Conservation (phyloP, 2,329 filamentous ascomycete species). For the Fusarium buharicum region DNA sequence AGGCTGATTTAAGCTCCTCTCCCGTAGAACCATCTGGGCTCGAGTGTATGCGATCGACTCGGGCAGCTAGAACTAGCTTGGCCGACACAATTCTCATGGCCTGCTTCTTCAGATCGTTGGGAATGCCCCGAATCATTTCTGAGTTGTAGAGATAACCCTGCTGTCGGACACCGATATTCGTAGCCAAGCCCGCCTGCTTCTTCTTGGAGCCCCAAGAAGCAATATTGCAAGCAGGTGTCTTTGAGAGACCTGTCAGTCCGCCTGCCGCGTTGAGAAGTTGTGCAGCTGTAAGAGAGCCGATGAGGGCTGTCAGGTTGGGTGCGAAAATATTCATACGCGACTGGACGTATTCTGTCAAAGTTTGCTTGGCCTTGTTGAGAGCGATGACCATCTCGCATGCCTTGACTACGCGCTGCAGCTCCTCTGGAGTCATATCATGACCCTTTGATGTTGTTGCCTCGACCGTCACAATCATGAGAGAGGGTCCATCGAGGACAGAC, state of each 20-base stretch:
- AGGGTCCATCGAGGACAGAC: constrained; percentile 85
- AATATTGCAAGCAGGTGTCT: constrained; percentile 93
- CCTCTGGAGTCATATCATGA: constrained; percentile 76
- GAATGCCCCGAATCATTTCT: constrained; percentile 85
- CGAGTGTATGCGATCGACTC: constrained; percentile 87
- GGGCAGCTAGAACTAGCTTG: constrained; percentile 92
- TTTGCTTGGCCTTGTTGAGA: constrained; percentile 86
- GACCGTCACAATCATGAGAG: constrained; percentile 94
- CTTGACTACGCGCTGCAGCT: constrained; percentile 76
- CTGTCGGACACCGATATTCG: constrained; percentile 89
- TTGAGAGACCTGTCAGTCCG: constrained; percentile 86
- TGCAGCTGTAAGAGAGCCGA: constrained; percentile 92
- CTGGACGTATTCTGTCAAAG: constrained; percentile 92
- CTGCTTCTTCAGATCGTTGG: constrained; percentile 87
- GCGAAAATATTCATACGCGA: constrained; percentile 97
- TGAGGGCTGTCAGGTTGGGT: constrained; percentile 88
- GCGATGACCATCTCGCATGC: constrained; percentile 91
- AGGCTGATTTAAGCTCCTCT: constrained; percentile 82
- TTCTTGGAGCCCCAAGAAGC: constrained; percentile 91
- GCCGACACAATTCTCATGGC: constrained; percentile 94
- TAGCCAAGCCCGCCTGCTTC: constrained; percentile 84
- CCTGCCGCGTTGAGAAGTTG: constrained; percentile 96
- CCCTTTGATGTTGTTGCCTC: constrained; percentile 93
- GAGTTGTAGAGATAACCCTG: constrained; percentile 96
- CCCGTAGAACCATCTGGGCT: constrained; percentile 85